phyloP scores from a whole-genome alignment of 495 filamentous ascomycete species.

The Aspergillus mulundensis region DNA sequence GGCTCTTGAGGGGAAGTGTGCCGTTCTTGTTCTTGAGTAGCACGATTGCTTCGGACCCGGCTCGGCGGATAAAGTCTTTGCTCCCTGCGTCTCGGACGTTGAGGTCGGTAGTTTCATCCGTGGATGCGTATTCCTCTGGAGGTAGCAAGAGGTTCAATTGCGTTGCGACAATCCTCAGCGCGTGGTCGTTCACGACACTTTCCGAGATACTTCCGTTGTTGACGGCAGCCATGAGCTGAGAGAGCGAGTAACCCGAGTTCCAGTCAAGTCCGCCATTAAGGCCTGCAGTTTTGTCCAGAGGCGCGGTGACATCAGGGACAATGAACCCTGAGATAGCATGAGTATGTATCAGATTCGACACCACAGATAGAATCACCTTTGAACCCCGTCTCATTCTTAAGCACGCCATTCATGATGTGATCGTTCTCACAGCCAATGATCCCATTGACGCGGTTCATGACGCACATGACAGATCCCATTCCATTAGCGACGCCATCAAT shows the following conservation, averaged over 20 bases:
- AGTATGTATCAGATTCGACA: not conserved
- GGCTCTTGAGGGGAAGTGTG: constrained; percentile 58
- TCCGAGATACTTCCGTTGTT: constrained; percentile 43
- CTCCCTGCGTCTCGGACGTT: constrained; percentile 35
- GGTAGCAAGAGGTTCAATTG: not conserved
- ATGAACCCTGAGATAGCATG: constrained; percentile 32
- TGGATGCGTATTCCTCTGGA: not conserved
- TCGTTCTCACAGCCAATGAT: constrained; percentile 66
- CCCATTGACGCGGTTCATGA: constrained; percentile 60
- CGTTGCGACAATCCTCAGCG: constrained; percentile 68
- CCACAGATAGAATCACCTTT: constrained; percentile 14
- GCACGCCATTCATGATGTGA: constrained; percentile 50
- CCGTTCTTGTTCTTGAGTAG: constrained; percentile 69
- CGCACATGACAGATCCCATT: constrained; percentile 54
- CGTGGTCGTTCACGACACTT: constrained; percentile 53
- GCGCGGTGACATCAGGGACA: constrained; percentile 36
- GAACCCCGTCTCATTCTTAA: constrained; percentile 60
- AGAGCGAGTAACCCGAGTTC: constrained; percentile 11
- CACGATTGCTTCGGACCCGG: constrained; percentile 60
- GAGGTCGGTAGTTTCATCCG: not conserved
- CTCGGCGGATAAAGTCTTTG: constrained; percentile 48
- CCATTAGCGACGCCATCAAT: constrained; percentile 52
- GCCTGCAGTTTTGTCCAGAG: not conserved
- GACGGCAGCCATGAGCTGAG: constrained; percentile 46
- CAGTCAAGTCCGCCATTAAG: not conserved